Conservation (phyloP, 208 protist species). For the Angomonas deanei region DNA sequence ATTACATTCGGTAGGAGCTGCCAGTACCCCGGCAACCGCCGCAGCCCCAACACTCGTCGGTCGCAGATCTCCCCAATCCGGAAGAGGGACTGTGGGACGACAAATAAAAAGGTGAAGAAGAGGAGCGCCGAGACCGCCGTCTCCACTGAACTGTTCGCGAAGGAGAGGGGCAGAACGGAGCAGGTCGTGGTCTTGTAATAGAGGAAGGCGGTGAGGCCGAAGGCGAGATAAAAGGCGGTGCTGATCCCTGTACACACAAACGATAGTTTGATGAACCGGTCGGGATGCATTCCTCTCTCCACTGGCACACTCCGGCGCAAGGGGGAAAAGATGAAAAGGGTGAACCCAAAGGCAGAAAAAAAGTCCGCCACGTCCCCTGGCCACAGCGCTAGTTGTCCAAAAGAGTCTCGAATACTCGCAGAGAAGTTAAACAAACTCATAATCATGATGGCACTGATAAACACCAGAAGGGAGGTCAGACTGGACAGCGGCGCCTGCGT, state of each 20-base stretch:
- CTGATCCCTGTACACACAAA: conserved; percentile 10
- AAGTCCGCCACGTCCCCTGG: conserved; percentile 18
- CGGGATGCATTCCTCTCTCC: conserved; percentile 32
- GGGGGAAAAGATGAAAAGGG: conserved; percentile 19
- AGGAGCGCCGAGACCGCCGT: conserved; percentile 25
- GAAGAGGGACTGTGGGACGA: conserved; percentile 34
- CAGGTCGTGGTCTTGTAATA: conserved; percentile 27
- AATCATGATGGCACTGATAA: conserved; percentile 22
- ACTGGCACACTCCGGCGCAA: conserved; percentile 25
- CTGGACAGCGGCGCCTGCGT: conserved; percentile 22
- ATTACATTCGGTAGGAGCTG: conserved; percentile 25
- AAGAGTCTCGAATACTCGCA: not conserved
- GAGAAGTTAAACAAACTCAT: conserved; percentile 24
- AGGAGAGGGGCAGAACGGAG: conserved; percentile 30
- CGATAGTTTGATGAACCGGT: conserved; percentile 21
- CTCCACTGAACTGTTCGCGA: conserved; percentile 20
- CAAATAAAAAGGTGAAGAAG: conserved; percentile 38
- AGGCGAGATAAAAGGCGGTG: conserved; percentile 22
- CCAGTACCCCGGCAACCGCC: conserved; percentile 26
- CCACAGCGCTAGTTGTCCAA: conserved; percentile 12
- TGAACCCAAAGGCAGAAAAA: conserved; percentile 31
- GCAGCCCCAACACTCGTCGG: conserved; percentile 30
- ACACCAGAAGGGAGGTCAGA: conserved; percentile 25
- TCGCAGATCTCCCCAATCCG: conserved; percentile 28
- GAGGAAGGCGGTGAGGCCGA: conserved; percentile 30